A percentile compares a stretch with the other conserved stretches of the same genome.
Conservation (phyloP, 495 filamentous ascomycete species). For the Monascus purpureus region DNA sequence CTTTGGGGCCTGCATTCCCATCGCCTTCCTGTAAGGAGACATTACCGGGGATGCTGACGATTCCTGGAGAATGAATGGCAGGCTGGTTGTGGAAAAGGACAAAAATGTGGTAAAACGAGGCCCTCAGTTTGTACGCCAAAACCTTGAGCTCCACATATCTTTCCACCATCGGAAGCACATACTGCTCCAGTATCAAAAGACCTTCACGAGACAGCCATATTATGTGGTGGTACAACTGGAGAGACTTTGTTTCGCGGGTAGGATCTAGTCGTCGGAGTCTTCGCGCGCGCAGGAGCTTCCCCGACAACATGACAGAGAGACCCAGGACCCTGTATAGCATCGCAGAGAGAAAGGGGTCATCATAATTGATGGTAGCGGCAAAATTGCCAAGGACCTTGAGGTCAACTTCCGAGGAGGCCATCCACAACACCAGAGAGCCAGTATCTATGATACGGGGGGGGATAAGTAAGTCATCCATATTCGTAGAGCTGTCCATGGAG, state of each 20-base stretch:
- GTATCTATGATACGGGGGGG: slow-evolving; percentile 10
- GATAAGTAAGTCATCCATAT: slow-evolving; percentile 7
- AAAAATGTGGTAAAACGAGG: slow-evolving; percentile 92
- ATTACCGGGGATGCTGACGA: slow-evolving; percentile 17
- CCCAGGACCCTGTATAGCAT: slow-evolving; percentile 85
- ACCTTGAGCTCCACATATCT: slow-evolving; percentile 66
- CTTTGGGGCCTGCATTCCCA: background rate
- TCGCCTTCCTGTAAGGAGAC: slow-evolving; percentile 1
- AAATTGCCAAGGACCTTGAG: slow-evolving; percentile 88
- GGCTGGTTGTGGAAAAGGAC: slow-evolving; percentile 86
- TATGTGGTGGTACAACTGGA: slow-evolving; percentile 79
- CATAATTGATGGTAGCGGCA: slow-evolving; percentile 55
- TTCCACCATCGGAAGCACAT: slow-evolving; percentile 66
- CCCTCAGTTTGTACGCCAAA: slow-evolving; percentile 78
- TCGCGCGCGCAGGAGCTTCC: slow-evolving; percentile 68
- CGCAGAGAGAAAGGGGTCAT: slow-evolving; percentile 62
- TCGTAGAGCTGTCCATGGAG: background rate
- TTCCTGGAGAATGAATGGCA: slow-evolving; percentile 32
- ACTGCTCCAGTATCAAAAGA: slow-evolving; percentile 70
- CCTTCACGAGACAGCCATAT: slow-evolving; percentile 93
- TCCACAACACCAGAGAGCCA: slow-evolving; percentile 33
- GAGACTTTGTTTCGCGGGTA: slow-evolving; percentile 61
- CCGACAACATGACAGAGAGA: slow-evolving; percentile 75
- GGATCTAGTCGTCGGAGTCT: slow-evolving; percentile 74
- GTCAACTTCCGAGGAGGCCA: slow-evolving; percentile 94